Percentiles rank a stretch among this genome's conserved stretches.
phyloP scores from a whole-genome alignment of 1,139 yeast genomes.

The Protomyces inouyei region DNA sequence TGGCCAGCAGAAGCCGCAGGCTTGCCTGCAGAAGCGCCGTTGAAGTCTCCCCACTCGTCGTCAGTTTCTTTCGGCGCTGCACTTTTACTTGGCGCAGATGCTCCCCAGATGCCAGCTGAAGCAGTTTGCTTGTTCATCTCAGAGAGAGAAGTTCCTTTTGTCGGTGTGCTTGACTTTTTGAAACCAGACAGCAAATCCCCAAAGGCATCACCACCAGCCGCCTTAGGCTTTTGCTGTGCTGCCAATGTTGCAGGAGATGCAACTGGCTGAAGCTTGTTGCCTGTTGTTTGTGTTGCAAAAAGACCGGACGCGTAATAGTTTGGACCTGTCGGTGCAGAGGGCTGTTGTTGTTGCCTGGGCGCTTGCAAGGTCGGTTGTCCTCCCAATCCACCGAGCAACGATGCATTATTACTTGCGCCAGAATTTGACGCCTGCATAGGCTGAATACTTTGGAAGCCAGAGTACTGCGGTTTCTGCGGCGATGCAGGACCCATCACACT shows the following conservation, averaged over 20 bases:
- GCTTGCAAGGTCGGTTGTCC: background rate
- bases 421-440: background rate
- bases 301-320: constrained; percentile 22
- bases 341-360: background rate
- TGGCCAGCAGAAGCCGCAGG: background rate
- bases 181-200: constrained; percentile 21
- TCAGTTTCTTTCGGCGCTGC: constrained; percentile 1
- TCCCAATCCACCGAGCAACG: background rate
- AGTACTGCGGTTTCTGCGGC: constrained; percentile 18
- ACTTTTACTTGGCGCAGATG: background rate
- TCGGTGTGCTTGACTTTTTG: constrained; percentile 12
- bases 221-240: constrained; percentile 3
- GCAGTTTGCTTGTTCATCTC: constrained; percentile 26
- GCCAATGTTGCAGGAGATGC: background rate
- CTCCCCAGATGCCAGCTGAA: constrained; percentile 23
- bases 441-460: background rate
- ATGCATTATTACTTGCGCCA: background rate
- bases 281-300: constrained; percentile 15
- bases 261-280: constrained; percentile 14
- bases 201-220: constrained; percentile 9
- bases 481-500: constrained; percentile 25
- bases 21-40: constrained; percentile 1
- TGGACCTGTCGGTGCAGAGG: constrained; percentile 17
- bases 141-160: constrained; percentile 18
- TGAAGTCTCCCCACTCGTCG: constrained; percentile 25